A percentile compares a stretch with the other conserved stretches of the same genome.
Evolutionary conservation across 2,329 filamentous ascomycete species (phyloP).

Genomic region (Cercospora zeae-maydis): DNA sequence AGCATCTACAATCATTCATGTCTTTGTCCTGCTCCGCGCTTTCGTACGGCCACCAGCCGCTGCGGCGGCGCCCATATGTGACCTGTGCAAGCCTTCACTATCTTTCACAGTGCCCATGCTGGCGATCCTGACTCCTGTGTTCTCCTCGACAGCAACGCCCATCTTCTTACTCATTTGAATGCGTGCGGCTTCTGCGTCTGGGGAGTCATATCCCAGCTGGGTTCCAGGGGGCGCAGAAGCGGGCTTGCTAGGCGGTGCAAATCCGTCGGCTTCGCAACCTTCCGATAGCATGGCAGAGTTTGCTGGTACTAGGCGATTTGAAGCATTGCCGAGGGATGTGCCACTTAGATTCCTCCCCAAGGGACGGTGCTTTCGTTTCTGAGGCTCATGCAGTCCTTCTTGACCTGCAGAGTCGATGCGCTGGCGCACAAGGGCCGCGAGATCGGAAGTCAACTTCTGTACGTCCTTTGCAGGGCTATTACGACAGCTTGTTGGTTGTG

Average conservation of each 20-base stretch:
- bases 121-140: constrained; percentile 26
- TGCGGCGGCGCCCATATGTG: constrained; percentile 6
- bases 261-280: constrained; percentile 24
- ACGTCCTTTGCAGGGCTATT: constrained; percentile 15
- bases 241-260: constrained; percentile 15
- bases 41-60: constrained; percentile 9
- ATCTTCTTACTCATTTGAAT: constrained; percentile 34
- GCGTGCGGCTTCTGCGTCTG: constrained; percentile 33
- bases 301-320: constrained; percentile 7
- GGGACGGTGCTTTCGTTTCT: constrained; percentile 31
- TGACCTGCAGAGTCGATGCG: constrained; percentile 14
- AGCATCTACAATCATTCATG: constrained; percentile 1
- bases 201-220: constrained; percentile 37
- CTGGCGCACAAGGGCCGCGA: constrained; percentile 25
- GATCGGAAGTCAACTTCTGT: constrained; percentile 24
- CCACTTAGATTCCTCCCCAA: constrained; percentile 33
- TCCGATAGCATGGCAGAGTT: constrained; percentile 14
- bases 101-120: constrained; percentile 35
- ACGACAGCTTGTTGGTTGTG: constrained; percentile 6
- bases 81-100: constrained; percentile 16
- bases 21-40: constrained; percentile 7
- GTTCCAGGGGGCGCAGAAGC: constrained; percentile 30
- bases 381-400: constrained; percentile 14
- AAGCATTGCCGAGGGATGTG: constrained; percentile 17
- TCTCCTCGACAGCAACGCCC: constrained; percentile 29